Percentiles rank a stretch among this genome's conserved stretches.
phyloP scores from a whole-genome alignment of 441 rosid genomes.

The Kokia cookei region DNA sequence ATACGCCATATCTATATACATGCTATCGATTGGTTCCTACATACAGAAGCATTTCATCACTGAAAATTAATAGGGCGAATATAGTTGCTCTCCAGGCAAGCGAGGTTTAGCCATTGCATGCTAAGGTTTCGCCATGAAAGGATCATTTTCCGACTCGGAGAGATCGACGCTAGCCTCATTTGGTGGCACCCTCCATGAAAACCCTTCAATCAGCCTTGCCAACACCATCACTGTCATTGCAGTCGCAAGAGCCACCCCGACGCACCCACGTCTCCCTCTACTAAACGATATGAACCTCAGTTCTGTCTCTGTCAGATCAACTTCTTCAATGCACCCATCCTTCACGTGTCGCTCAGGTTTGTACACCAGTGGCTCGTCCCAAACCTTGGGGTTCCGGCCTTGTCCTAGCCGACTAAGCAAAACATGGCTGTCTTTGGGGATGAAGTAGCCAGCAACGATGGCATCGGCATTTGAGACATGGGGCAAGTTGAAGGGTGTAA shows the following conservation, averaged over 20 bases:
- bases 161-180: constrained; percentile 12
- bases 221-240: constrained; percentile 25
- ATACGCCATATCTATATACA: no score
- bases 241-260: constrained; percentile 31
- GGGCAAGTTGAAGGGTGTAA: background rate
- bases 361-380: background rate
- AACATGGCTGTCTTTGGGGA: constrained; percentile 9
- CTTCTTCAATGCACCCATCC: constrained; percentile 6
- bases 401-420: constrained; percentile 12
- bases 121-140: constrained; percentile 30
- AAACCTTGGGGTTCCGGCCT: background rate
- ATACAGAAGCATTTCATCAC: background rate
- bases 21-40: no score
- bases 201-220: constrained; percentile 27
- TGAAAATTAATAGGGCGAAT: background rate
- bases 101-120: constrained; percentile 22
- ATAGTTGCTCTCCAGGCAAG: constrained; percentile 1
- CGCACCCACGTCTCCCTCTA: constrained; percentile 37
- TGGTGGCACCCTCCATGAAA: constrained; percentile 20
- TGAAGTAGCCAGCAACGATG: background rate
- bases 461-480: background rate
- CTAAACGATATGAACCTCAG: constrained; percentile 41
- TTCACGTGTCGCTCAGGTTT: constrained; percentile 23
- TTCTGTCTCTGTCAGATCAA: constrained; percentile 30
- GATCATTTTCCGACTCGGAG: constrained; percentile 18